phyloP scores from a whole-genome alignment of 345 rosid genomes.

The Psidium guajava region DNA sequence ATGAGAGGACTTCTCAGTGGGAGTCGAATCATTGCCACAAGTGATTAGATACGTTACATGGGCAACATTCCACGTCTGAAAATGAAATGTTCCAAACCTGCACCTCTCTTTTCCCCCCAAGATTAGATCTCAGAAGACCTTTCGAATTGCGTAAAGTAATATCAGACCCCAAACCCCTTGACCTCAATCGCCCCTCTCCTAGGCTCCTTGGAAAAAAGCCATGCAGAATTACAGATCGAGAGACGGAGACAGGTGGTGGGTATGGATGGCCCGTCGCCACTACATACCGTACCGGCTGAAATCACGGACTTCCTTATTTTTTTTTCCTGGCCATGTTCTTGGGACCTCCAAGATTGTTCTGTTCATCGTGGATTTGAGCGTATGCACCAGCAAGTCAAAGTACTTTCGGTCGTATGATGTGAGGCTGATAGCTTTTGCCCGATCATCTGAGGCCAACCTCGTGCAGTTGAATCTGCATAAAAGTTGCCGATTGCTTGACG shows the following conservation, averaged over 20 bases:
- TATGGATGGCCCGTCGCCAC: not conserved
- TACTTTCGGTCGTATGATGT: no score
- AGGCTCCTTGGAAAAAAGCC: not conserved
- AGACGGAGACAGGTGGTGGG: not conserved
- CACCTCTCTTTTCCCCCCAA: not conserved
- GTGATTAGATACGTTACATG: not conserved
- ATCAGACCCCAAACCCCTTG: not conserved
- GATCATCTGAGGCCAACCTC: not conserved
- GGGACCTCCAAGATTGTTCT: not conserved
- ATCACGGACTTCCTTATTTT: not conserved
- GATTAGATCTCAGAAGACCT: not conserved
- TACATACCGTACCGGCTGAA: not conserved
- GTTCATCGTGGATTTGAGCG: not conserved
- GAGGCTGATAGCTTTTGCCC: not conserved
- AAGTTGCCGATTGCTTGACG: not conserved
- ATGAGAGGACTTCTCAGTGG: not conserved
- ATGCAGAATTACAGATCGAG: not conserved
- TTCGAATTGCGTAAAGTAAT: not conserved
- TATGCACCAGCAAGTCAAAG: no score
- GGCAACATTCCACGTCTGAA: not conserved
- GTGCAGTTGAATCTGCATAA: not conserved
- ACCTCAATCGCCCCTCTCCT: not conserved
- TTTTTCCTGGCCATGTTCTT: not conserved
- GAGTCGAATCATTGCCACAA: not conserved
- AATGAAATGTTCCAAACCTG: conserved; percentile 1